Evolutionary conservation across 1,284 basidiomycete genomes (phyloP).

Genomic region (Golubevia sp.): DNA sequence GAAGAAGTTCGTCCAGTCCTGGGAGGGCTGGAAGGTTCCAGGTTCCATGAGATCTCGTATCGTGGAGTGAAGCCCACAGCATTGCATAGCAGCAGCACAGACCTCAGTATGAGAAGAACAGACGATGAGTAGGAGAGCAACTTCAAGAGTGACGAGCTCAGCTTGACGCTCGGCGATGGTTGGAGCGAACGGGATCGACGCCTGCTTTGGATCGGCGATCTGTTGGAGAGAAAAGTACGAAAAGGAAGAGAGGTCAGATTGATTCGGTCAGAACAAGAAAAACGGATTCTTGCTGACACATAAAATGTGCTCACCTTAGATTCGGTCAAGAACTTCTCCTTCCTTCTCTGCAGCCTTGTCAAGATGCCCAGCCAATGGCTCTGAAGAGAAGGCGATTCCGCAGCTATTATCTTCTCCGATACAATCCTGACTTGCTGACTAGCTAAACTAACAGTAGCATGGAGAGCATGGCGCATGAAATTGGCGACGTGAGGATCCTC

Average conservation of each 20-base stretch:
- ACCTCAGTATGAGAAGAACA: constrained; percentile 49
- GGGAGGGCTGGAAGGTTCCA: constrained; percentile 12
- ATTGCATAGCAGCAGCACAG: constrained; percentile 37
- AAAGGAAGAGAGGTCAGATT: background rate
- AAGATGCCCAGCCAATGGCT: no score
- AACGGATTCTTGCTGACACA: no score
- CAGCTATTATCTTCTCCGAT: no score
- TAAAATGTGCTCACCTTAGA: background rate
- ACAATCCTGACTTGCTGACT: background rate
- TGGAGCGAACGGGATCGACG: constrained; percentile 17
- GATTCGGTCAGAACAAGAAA: background rate
- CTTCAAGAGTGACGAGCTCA: constrained; percentile 22
- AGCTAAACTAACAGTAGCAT: background rate
- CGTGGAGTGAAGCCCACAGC: constrained; percentile 13
- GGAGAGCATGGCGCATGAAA: constrained; percentile 5
- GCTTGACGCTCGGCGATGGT: constrained; percentile 18
- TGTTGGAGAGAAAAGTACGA: background rate
- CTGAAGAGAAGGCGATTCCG: no score
- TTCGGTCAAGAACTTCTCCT: background rate
- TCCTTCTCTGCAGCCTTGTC: background rate
- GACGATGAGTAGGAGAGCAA: constrained; percentile 32
- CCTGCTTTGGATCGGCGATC: background rate
- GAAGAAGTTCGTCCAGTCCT: constrained; percentile 34
- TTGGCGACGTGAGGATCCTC: background rate
- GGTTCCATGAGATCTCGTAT: constrained; percentile 13